Evolutionary conservation across 2,329 filamentous ascomycete species (phyloP).

Genomic region (Colletotrichum zoysiae): DNA sequence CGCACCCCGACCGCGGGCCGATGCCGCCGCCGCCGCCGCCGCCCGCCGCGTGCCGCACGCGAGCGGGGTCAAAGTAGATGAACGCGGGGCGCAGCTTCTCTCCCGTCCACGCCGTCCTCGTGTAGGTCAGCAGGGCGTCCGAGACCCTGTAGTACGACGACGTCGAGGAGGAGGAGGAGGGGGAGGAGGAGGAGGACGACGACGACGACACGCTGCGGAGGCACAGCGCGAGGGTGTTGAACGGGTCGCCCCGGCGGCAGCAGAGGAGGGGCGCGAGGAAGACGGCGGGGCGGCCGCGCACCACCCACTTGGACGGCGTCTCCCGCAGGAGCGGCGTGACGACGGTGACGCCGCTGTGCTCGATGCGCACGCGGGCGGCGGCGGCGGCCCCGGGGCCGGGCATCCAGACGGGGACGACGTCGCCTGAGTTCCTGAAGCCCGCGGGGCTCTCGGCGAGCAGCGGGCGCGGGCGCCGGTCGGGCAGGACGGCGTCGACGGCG

Average conservation of each 20-base stretch:
- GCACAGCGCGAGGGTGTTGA: slow-evolving; percentile 8
- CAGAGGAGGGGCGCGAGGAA: slow-evolving; percentile 10
- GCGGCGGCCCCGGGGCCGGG: background rate
- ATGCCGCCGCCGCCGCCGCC: too few relatives aligned
- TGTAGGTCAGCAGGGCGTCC: background rate
- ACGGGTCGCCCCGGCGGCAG: background rate
- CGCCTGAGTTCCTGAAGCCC: background rate
- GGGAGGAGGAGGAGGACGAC: too few relatives aligned
- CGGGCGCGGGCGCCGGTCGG: background rate
- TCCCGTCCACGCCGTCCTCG: background rate
- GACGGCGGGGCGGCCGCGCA: too few relatives aligned
- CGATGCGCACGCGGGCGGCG: background rate
- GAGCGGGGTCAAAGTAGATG: background rate
- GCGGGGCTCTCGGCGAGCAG: background rate
- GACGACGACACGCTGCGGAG: too few relatives aligned
- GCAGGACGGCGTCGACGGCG: background rate
- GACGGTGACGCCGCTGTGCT: background rate
- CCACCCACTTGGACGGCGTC: background rate
- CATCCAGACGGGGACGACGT: background rate
- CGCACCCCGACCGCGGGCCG: slow-evolving; percentile 1
- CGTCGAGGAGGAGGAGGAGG: too few relatives aligned
- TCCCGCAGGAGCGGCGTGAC: background rate
- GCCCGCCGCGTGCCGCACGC: background rate
- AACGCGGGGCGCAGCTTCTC: background rate
- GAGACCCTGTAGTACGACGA: background rate